Percentiles rank a stretch among this genome's conserved stretches.
phyloP scores from a whole-genome alignment of 306 rosid species.

The Ziziphus jujuba region DNA sequence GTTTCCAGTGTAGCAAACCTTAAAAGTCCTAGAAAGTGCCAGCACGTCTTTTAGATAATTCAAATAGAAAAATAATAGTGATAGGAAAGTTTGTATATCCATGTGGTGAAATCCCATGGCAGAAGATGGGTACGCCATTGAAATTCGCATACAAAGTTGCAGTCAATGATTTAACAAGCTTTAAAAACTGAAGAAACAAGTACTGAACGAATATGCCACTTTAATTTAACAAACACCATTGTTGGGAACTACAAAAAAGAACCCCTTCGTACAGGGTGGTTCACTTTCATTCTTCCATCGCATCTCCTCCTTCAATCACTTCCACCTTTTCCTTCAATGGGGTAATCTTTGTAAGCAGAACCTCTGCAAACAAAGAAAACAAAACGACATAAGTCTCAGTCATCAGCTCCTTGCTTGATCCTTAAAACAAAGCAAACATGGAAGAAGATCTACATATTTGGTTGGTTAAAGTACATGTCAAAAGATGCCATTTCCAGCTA shows the following conservation, averaged over 20 bases:
- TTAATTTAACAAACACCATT: background rate
- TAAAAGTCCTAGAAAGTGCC: too few species aligned
- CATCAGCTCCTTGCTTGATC: background rate
- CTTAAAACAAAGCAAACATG: background rate
- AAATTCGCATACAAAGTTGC: too few species aligned
- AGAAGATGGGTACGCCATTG: too few species aligned
- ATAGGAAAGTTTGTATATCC: too few species aligned
- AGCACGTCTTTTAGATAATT: too few species aligned
- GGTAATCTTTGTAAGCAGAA: conserved; percentile 75
- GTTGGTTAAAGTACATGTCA: background rate
- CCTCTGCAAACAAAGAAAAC: conserved; percentile 59
- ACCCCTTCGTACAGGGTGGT: conserved; percentile 4
- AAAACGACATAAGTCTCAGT: background rate
- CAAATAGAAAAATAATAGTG: too few species aligned
- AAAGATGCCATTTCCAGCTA: background rate
- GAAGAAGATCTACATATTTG: background rate
- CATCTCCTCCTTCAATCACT: conserved; percentile 70
- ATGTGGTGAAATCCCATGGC: too few species aligned
- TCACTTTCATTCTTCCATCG: conserved; percentile 80
- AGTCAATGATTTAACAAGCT: too few species aligned
- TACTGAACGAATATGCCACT: background rate
- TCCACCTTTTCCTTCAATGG: conserved; percentile 66
- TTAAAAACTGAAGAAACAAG: too few species aligned
- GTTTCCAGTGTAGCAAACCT: too few species aligned
- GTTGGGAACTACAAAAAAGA: background rate